Conservation (phyloP, 1,139 yeast genomes). For the Yamadazyma jaroonii region DNA sequence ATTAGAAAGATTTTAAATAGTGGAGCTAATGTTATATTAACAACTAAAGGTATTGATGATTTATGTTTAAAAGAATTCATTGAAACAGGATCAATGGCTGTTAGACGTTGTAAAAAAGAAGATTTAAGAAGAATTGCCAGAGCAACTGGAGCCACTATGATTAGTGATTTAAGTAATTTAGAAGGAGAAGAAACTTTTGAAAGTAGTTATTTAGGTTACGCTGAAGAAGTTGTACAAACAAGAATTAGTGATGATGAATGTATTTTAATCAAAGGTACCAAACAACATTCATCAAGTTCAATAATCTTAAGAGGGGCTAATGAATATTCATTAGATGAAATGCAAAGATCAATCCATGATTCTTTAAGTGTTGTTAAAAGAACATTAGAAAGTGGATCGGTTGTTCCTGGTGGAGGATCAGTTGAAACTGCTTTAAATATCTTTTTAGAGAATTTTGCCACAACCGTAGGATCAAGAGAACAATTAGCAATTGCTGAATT, state of each 20-base stretch:
- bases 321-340: slow-evolving; percentile 94
- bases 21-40: slow-evolving; percentile 95
- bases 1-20: slow-evolving; percentile 82
- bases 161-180: slow-evolving; percentile 83
- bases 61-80: slow-evolving; percentile 92
- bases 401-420: slow-evolving; percentile 99
- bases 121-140: slow-evolving; percentile 95
- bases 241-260: slow-evolving; percentile 96
- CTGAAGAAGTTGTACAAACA: slow-evolving; percentile 90
- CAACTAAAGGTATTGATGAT: slow-evolving; percentile 98
- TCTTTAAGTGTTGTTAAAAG: slow-evolving; percentile 94
- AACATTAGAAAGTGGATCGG: slow-evolving; percentile 89
- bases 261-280: slow-evolving; percentile 89
- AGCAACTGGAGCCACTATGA: slow-evolving; percentile 95
- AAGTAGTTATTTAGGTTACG: slow-evolving; percentile 77
- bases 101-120: slow-evolving; percentile 95
- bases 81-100: slow-evolving; percentile 96
- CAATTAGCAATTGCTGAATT: slow-evolving; percentile 98
- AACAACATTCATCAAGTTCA: slow-evolving; percentile 89
- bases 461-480: slow-evolving; percentile 96
- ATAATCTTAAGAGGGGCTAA: slow-evolving; percentile 94
- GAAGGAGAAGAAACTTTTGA: slow-evolving; percentile 99
- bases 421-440: slow-evolving; percentile 96
- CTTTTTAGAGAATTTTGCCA: slow-evolving; percentile 94
- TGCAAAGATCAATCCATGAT: slow-evolving; percentile 96